These are phyloP conservation scores for Phaffia australis DNA, from an alignment of 768 basidiomycete species.

Conservation along the genomic window DNA sequence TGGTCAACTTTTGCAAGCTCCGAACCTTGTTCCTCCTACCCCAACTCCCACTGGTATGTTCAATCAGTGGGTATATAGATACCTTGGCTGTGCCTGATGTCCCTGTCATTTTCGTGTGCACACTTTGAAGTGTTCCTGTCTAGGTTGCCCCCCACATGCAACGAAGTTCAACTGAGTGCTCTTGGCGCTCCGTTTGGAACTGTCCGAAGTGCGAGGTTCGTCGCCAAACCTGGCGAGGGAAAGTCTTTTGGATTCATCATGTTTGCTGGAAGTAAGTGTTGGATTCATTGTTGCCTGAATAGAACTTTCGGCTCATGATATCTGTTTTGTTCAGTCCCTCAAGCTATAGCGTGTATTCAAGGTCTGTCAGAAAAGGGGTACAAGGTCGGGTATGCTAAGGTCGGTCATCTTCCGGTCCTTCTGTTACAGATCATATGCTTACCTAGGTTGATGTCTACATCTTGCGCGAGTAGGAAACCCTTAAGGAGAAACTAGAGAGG, in stretches of 20 bases:
- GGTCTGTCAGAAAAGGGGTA: conserved; percentile 19
- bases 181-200: conserved; percentile 14
- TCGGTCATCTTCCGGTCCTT: not conserved
- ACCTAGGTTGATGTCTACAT: not conserved
- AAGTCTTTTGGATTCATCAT: conserved; percentile 24
- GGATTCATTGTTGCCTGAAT: not conserved
- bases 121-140: conserved; percentile 11
- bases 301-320: not conserved
- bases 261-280: conserved; percentile 2
- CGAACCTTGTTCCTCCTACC: no score
- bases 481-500: conserved; percentile 26
- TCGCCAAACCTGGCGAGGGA: conserved; percentile 15
- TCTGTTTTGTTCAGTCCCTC: not conserved
- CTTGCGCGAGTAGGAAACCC: conserved; percentile 14
- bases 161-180: conserved; percentile 11
- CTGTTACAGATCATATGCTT: not conserved
- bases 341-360: conserved; percentile 16
- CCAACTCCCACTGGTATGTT: no score
- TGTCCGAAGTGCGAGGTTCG: conserved; percentile 19
- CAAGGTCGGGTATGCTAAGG: conserved; percentile 20
- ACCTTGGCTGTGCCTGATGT: no score
- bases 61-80: no score
- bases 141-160: conserved; percentile 18
- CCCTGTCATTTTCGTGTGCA: no score
- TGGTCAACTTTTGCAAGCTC: no score